Conservation (phyloP, 2,329 filamentous ascomycete genomes). For the Colletotrichum eremochloae region DNA sequence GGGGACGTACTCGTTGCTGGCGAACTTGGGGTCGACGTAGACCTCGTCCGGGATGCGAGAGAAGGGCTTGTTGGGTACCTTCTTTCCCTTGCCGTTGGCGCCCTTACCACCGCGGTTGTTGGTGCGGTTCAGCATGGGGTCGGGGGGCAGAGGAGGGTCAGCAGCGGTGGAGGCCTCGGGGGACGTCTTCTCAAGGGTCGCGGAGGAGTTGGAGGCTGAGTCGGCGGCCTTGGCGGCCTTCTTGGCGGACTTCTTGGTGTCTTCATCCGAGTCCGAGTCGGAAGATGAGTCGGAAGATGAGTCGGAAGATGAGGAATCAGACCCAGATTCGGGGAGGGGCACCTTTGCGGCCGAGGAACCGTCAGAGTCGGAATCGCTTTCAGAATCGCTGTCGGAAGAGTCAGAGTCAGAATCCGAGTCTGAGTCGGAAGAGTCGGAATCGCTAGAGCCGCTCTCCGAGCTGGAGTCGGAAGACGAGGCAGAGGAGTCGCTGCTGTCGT, state of each 20-base stretch:
- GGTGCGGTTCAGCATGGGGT: slow-evolving; percentile 54
- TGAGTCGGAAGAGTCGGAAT: slow-evolving; percentile 38
- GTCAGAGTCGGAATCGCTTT: slow-evolving; percentile 52
- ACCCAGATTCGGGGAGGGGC: slow-evolving; percentile 58
- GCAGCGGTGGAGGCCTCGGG: slow-evolving; percentile 49
- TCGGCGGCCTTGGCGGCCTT: slow-evolving; percentile 49
- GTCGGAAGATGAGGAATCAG: slow-evolving; percentile 49
- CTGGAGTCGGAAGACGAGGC: slow-evolving; percentile 55
- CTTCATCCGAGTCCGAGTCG: slow-evolving; percentile 46
- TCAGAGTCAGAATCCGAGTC: slow-evolving; percentile 50
- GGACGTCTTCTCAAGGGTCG: slow-evolving; percentile 67
- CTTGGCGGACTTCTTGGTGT: slow-evolving; percentile 43
- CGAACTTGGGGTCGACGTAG: slow-evolving; percentile 75
- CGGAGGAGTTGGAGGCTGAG: slow-evolving; percentile 56
- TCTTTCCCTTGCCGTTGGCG: slow-evolving; percentile 66
- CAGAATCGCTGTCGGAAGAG: slow-evolving; percentile 6
- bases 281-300: slow-evolving; percentile 40
- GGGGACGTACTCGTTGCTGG: slow-evolving; percentile 84
- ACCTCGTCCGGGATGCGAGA: slow-evolving; percentile 81
- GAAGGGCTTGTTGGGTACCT: slow-evolving; percentile 75
- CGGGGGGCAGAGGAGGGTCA: slow-evolving; percentile 66
- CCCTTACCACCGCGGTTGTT: slow-evolving; percentile 54
- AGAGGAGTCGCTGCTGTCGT: slow-evolving; percentile 49
- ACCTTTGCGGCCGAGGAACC: slow-evolving; percentile 55
- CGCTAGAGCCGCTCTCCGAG: slow-evolving; percentile 51